These are phyloP conservation scores for Clitopilus hobsonii DNA, from an alignment of 768 basidiomycete genomes.

Conservation along the genomic window DNA sequence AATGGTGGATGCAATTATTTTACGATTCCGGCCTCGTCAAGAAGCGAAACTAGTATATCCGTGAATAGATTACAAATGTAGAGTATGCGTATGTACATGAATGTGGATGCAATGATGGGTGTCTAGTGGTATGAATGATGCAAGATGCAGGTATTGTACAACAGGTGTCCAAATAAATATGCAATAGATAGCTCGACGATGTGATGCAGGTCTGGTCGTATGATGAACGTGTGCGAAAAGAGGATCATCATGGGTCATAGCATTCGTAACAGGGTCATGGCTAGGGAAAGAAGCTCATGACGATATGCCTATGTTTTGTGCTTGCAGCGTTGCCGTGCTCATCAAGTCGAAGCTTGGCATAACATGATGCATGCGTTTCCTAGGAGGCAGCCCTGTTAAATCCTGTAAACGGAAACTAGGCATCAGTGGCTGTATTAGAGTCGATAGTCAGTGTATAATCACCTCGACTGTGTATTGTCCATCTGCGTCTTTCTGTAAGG, in stretches of 20 bases:
- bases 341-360: conserved; percentile 54
- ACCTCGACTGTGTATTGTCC: conserved; percentile 47
- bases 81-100: background rate
- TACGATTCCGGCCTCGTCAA: background rate
- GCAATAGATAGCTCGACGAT: conserved; percentile 3
- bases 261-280: background rate
- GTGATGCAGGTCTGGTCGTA: background rate
- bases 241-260: conserved; percentile 1
- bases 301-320: conserved; percentile 52
- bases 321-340: conserved; percentile 48
- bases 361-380: conserved; percentile 66
- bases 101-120: background rate
- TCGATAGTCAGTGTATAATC: conserved; percentile 15
- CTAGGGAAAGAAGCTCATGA: conserved; percentile 28
- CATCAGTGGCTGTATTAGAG: conserved; percentile 10
- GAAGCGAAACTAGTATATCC: background rate
- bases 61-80: background rate
- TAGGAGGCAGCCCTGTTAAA: conserved; percentile 47
- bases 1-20: background rate
- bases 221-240: background rate
- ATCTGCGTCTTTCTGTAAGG: conserved; percentile 19
- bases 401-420: conserved; percentile 32
- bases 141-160: background rate
- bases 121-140: background rate
- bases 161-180: conserved; percentile 1